A percentile compares a stretch with the other conserved stretches of the same genome.
Evolutionary conservation across 2,329 filamentous ascomycete genomes (phyloP).

Genomic region (Immersiporthe knoxdaviesiana): DNA sequence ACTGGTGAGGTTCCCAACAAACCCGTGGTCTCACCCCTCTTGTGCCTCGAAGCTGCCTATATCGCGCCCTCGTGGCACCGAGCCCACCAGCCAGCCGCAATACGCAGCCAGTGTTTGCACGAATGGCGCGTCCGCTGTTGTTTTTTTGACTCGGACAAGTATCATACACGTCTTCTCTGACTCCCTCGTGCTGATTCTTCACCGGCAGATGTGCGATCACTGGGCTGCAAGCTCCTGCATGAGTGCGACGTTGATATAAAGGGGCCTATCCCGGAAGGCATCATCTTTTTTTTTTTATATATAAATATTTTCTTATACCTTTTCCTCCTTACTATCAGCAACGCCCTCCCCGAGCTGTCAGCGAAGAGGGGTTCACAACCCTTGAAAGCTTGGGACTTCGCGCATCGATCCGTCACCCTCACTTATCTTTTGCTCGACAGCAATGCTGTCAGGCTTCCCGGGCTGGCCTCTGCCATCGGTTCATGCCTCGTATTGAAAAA

Average conservation of each 20-base stretch:
- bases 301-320: too few relatives aligned
- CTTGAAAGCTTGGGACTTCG: neutral
- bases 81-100: neutral
- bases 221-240: neutral
- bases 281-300: neutral
- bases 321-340: neutral
- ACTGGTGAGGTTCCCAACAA: slow-evolving; percentile 4
- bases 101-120: neutral
- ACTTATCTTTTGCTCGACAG: neutral
- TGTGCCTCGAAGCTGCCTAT: neutral
- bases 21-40: neutral
- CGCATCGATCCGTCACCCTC: neutral
- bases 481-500: slow-evolving; percentile 20
- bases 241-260: neutral
- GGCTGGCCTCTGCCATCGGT: neutral
- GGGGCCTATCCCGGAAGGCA: neutral
- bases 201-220: slow-evolving; percentile 16
- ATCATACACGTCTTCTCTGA: neutral
- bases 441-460: neutral
- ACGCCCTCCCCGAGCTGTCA: too few relatives aligned
- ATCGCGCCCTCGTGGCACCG: neutral
- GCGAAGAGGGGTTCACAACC: neutral
- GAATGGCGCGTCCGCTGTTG: neutral
- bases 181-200: slow-evolving; percentile 20
- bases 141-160: neutral